phyloP scores from a whole-genome alignment of 305 asterid genomes.

The Fraxinus angustifolia region DNA sequence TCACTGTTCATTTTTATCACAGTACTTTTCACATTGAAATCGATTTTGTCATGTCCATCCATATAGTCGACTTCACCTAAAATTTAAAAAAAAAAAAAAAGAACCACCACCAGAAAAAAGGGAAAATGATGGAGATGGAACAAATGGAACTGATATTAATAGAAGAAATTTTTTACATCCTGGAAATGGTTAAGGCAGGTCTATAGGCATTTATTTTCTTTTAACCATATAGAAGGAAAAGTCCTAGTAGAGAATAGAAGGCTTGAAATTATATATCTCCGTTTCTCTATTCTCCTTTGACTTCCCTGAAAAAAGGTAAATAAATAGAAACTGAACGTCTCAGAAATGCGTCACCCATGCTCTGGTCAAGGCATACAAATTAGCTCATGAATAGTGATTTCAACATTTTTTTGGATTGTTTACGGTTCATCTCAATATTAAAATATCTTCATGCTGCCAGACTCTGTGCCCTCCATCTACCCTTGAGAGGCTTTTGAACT shows the following conservation, averaged over 20 bases:
- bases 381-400: not conserved
- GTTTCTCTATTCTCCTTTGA: not conserved
- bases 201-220: not conserved
- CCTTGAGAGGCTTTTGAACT: constrained; percentile 6
- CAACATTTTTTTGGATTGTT: not conserved
- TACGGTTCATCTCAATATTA: not conserved
- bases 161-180: not conserved
- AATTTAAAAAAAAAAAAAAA: not conserved
- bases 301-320: not conserved
- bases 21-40: too few species aligned
- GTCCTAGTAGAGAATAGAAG: not conserved
- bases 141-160: not conserved
- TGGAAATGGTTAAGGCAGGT: not conserved
- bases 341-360: not conserved
- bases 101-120: not conserved
- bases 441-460: not conserved
- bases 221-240: not conserved
- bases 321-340: not conserved
- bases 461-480: constrained; percentile 6
- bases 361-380: not conserved
- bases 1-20: too few species aligned
- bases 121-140: not conserved
- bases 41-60: too few species aligned
- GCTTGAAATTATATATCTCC: not conserved
- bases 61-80: too few species aligned